Conservation (phyloP, 2,329 filamentous ascomycete genomes). For the Sphaceloma murrayae region DNA sequence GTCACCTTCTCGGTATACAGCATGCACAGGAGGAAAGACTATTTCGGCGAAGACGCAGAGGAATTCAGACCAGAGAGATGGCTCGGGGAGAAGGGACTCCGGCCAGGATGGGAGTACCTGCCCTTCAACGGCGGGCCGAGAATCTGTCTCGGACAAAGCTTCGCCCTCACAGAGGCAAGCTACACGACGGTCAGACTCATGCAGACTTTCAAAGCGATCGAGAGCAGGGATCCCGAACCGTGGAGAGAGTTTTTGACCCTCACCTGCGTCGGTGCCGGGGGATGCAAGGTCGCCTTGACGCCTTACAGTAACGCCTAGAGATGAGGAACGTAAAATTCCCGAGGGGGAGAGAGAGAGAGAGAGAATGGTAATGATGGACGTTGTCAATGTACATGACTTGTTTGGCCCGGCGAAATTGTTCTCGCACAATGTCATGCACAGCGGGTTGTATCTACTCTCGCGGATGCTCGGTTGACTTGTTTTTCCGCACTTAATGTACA, state of each 20-base stretch:
- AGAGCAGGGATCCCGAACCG: constrained; percentile 24
- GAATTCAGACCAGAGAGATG: constrained; percentile 33
- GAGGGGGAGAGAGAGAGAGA: too few relatives aligned
- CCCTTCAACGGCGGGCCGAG: constrained; percentile 32
- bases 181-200: constrained; percentile 65
- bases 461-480: too few relatives aligned
- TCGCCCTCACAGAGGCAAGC: constrained; percentile 65
- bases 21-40: constrained; percentile 59
- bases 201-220: constrained; percentile 53
- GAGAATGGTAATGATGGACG: too few relatives aligned
- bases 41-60: constrained; percentile 39
- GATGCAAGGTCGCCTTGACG: constrained; percentile 10
- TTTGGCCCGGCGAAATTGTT: too few relatives aligned
- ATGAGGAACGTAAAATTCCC: not conserved
- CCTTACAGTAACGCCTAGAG: constrained; percentile 2
- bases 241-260: constrained; percentile 22
- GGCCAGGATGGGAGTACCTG: constrained; percentile 30
- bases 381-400: too few relatives aligned
- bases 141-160: constrained; percentile 49
- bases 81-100: constrained; percentile 27
- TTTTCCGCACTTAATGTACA: too few relatives aligned
- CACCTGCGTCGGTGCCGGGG: constrained; percentile 8
- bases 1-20: constrained; percentile 58
- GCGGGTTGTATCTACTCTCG: too few relatives aligned
- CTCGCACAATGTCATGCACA: too few relatives aligned